These are phyloP conservation scores for Trichoderma simmonsii DNA, from an alignment of 2,329 filamentous ascomycete genomes.

Conservation along the genomic window DNA sequence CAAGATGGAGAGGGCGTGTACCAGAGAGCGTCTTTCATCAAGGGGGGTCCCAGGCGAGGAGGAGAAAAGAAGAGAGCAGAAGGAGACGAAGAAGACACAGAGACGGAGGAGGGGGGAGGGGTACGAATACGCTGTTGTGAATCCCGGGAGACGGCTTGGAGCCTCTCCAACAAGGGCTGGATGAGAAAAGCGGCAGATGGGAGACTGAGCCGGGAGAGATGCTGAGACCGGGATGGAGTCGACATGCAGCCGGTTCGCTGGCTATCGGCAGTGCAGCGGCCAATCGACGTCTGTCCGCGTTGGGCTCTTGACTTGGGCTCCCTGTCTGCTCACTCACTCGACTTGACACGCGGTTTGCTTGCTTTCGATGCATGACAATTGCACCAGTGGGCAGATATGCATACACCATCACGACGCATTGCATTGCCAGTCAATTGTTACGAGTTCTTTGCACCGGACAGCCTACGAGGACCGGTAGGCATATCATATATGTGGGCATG, in stretches of 20 bases:
- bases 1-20: background rate
- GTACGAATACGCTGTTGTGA: background rate
- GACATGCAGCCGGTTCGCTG: conserved; percentile 2
- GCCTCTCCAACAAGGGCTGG: background rate
- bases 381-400: background rate
- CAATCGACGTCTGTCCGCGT: background rate
- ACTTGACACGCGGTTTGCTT: background rate
- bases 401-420: background rate
- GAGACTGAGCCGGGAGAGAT: background rate
- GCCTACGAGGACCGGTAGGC: background rate
- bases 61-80: background rate
- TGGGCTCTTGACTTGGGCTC: background rate
- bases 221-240: conserved; percentile 11
- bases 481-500: background rate
- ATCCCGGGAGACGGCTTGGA: background rate
- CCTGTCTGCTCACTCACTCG: background rate
- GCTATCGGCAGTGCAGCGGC: background rate
- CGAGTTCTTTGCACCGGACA: background rate
- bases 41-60: background rate
- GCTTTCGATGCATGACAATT: background rate
- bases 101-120: background rate
- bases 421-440: background rate
- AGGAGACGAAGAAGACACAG: background rate
- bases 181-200: background rate
- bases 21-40: background rate